Conservation (phyloP, 1,284 basidiomycete genomes). For the Uromyces viciae-fabae region DNA sequence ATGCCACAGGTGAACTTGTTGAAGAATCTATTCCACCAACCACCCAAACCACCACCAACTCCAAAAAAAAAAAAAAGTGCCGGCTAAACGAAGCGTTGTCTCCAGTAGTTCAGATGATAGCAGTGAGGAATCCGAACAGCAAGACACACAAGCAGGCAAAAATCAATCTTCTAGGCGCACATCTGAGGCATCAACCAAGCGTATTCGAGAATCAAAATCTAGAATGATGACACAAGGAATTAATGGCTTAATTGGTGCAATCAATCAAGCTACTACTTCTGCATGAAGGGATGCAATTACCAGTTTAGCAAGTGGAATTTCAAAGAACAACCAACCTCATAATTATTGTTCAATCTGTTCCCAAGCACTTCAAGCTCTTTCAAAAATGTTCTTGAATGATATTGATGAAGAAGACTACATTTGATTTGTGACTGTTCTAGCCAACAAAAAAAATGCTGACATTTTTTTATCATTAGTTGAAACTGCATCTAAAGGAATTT, state of each 20-base stretch:
- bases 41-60: too few species aligned
- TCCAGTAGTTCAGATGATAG: too few species aligned
- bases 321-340: too few species aligned
- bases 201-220: not conserved
- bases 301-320: too few species aligned
- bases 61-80: too few species aligned
- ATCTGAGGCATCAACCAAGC: not conserved
- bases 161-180: too few species aligned
- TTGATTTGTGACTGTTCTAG: not conserved
- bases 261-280: not conserved
- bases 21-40: too few species aligned
- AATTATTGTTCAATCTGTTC: not conserved
- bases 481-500: not conserved
- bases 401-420: not conserved
- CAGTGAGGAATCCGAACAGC: too few species aligned
- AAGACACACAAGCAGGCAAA: too few species aligned
- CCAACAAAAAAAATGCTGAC: not conserved
- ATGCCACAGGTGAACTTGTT: too few species aligned
- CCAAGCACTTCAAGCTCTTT: not conserved
- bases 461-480: not conserved
- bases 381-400: not conserved
- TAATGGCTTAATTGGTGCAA: not conserved
- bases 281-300: too few species aligned
- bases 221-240: not conserved
- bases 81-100: too few species aligned